phyloP scores from a whole-genome alignment of 768 basidiomycete species.

The Favolaschia claudopus region DNA sequence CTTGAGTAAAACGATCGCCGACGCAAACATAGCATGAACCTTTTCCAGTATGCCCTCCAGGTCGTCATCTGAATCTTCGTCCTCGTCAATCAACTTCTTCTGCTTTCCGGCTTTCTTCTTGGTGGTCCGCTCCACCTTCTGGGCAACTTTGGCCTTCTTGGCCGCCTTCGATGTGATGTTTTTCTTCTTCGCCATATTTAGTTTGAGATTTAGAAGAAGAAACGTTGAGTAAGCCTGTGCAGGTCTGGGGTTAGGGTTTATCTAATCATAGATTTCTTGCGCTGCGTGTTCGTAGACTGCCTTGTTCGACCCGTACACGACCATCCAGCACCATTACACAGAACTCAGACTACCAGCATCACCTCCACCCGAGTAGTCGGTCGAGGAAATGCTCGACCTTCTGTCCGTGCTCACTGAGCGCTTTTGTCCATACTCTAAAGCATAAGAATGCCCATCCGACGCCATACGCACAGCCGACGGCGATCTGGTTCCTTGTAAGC shows the following conservation, averaged over 20 bases:
- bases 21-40: conserved; percentile 46
- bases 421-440: conserved; percentile 66
- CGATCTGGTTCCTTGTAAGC: too few relatives aligned
- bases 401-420: conserved; percentile 34
- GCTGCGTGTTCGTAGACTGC: too few relatives aligned
- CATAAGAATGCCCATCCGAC: conserved; percentile 58
- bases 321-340: too few relatives aligned
- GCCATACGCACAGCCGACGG: conserved; percentile 66
- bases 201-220: too few relatives aligned
- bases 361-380: conserved; percentile 17
- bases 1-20: neutral
- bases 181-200: conserved; percentile 69
- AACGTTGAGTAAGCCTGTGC: too few relatives aligned
- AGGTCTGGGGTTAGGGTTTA: too few relatives aligned
- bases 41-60: conserved; percentile 85
- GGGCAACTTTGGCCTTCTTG: conserved; percentile 70
- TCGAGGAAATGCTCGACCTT: conserved; percentile 1
- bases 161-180: conserved; percentile 60
- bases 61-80: conserved; percentile 68
- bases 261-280: too few relatives aligned
- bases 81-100: conserved; percentile 40
- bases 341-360: too few relatives aligned
- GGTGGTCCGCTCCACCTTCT: conserved; percentile 77
- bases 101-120: conserved; percentile 64
- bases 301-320: too few relatives aligned